Conservation (phyloP, 495 filamentous ascomycete genomes). For the Thozetella sp. region DNA sequence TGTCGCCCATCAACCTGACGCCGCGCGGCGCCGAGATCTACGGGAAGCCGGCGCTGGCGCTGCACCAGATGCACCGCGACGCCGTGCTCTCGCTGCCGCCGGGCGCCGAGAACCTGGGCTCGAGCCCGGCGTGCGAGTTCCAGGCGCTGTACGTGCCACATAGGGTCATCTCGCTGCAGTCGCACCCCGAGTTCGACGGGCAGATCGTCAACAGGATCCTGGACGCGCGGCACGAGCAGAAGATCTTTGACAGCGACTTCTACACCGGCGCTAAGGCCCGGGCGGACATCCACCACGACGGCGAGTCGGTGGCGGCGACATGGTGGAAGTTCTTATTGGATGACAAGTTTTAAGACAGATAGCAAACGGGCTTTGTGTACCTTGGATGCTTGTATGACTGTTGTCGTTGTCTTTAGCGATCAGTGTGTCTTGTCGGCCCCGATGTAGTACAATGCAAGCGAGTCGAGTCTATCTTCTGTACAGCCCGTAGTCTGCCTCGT, state of each 20-base stretch:
- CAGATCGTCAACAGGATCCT: constrained; percentile 76
- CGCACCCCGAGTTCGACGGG: constrained; percentile 85
- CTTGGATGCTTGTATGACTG: background rate
- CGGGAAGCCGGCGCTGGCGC: constrained; percentile 52
- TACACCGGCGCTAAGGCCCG: constrained; percentile 68
- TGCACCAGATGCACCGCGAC: constrained; percentile 92
- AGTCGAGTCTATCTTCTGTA: too few species aligned
- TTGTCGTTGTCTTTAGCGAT: background rate
- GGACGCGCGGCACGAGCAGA: constrained; percentile 53
- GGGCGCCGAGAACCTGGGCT: constrained; percentile 64
- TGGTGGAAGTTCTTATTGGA: constrained; percentile 79
- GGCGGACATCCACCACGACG: constrained; percentile 72
- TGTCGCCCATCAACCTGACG: constrained; percentile 70
- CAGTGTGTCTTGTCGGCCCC: too few species aligned
- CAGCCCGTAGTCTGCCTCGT: too few species aligned
- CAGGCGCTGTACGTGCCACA: constrained; percentile 79
- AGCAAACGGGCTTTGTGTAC: background rate
- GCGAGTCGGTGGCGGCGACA: constrained; percentile 63
- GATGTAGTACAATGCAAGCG: too few species aligned
- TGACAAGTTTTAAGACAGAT: constrained; percentile 6
- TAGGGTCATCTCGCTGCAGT: constrained; percentile 78
- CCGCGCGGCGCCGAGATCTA: constrained; percentile 74
- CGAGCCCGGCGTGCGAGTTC: constrained; percentile 66
- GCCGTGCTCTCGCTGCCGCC: constrained; percentile 67
- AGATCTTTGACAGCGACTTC: constrained; percentile 66